Evolutionary conservation across 202 grass and related monocot genomes (phyloP).

Genomic region (Dendrocalamus latiflorus): DNA sequence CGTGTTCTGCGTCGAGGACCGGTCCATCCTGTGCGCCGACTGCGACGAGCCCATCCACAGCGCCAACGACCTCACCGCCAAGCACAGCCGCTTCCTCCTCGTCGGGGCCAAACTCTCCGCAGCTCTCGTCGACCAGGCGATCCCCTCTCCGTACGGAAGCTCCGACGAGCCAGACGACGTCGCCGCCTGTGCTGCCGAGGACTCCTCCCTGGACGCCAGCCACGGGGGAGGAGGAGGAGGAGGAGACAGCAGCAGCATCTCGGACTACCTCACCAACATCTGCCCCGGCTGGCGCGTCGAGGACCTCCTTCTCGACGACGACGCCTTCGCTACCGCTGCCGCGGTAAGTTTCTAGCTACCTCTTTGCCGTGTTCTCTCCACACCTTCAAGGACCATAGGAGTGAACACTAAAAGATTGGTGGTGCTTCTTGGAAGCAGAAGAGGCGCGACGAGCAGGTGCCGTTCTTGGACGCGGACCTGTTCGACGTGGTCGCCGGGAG

Average conservation of each 20-base stretch:
- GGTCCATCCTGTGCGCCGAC: conserved; percentile 79
- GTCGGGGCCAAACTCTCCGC: conserved; percentile 59
- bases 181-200: neutral
- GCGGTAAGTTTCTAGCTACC: neutral
- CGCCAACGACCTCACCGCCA: conserved; percentile 69
- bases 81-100: conserved; percentile 86
- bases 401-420: neutral
- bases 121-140: conserved; percentile 7
- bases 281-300: conserved; percentile 86
- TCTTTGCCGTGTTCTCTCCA: neutral
- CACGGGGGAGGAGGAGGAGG: neutral
- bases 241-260: conserved; percentile 56
- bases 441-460: conserved; percentile 39
- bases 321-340: conserved; percentile 3
- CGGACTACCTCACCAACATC: conserved; percentile 89
- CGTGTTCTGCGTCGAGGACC: conserved; percentile 86
- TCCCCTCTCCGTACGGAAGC: conserved; percentile 2
- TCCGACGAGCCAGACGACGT: neutral
- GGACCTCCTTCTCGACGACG: conserved; percentile 64
- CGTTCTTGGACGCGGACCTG: conserved; percentile 60
- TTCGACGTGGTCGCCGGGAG: conserved; percentile 41
- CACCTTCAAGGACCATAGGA: neutral
- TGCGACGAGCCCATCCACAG: conserved; percentile 76
- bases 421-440: neutral
- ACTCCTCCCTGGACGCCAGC: neutral